Evolutionary conservation across 257 asterid genomes (phyloP).

Genomic region (Ocimum tenuiflorum): DNA sequence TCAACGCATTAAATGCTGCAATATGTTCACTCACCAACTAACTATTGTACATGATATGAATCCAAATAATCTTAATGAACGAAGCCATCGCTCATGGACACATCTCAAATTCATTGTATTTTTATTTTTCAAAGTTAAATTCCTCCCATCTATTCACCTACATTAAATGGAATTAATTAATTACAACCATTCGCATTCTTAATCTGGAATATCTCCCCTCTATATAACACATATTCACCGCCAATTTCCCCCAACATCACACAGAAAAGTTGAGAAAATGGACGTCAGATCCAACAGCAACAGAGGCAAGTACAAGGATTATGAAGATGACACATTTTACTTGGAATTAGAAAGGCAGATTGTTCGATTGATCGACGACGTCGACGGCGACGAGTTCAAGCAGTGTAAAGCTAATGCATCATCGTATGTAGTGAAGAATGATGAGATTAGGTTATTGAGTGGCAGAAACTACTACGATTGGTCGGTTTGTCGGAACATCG

Average conservation of each 20-base stretch:
- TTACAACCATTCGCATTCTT: slow-evolving; percentile 6
- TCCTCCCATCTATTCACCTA: neutral
- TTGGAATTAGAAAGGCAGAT: slow-evolving; percentile 18
- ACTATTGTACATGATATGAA: neutral
- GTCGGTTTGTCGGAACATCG: neutral
- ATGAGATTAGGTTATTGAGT: neutral
- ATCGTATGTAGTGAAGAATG: neutral
- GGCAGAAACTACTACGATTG: slow-evolving; percentile 14
- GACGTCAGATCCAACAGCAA: neutral
- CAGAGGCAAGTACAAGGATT: neutral
- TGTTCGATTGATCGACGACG: slow-evolving; percentile 15
- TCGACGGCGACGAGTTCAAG: neutral
- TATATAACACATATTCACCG: neutral
- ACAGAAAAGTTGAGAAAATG: neutral
- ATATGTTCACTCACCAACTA: neutral
- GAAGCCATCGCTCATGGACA: slow-evolving; percentile 1
- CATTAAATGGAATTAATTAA: neutral
- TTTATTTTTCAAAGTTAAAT: neutral
- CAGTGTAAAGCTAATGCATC: neutral
- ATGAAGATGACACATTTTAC: slow-evolving; percentile 19
- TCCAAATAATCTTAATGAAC: neutral
- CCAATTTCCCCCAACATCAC: neutral
- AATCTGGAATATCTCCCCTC: neutral
- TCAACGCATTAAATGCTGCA: neutral
- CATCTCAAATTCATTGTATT: slow-evolving; percentile 20